Percentiles rank a stretch among this genome's conserved stretches.
These are phyloP conservation scores for Coffea canephora DNA, from an alignment of 257 asterid genomes.

Conservation along the genomic window DNA sequence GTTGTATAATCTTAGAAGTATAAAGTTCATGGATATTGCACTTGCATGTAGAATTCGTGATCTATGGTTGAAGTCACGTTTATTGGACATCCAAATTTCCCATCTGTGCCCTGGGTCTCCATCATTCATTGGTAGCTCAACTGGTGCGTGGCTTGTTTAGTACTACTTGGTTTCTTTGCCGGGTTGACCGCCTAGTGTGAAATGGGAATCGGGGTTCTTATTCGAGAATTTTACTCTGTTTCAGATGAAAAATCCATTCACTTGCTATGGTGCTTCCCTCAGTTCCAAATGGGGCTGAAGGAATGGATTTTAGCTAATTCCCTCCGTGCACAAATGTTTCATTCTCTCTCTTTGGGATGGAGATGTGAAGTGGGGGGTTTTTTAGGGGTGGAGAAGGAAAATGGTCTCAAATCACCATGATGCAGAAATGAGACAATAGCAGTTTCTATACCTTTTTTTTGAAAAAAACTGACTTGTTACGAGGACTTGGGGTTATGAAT, in stretches of 20 bases:
- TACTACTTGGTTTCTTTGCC: background rate
- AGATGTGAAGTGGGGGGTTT: too few species aligned
- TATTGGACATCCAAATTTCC: background rate
- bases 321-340: too few species aligned
- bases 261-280: background rate
- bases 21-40: background rate
- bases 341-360: too few species aligned
- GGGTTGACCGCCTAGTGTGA: background rate
- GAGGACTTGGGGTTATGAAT: too few species aligned
- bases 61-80: background rate
- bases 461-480: too few species aligned
- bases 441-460: too few species aligned
- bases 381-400: too few species aligned
- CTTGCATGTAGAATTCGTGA: background rate
- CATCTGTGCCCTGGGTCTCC: background rate
- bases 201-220: background rate
- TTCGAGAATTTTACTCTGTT: background rate
- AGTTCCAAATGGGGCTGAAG: background rate
- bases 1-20: background rate
- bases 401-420: too few species aligned
- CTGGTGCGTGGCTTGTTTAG: background rate
- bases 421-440: too few species aligned
- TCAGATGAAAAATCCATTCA: background rate
- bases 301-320: background rate
- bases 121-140: background rate